Conservation (phyloP, 1,284 basidiomycete species). For the Trichosporon inkin region DNA sequence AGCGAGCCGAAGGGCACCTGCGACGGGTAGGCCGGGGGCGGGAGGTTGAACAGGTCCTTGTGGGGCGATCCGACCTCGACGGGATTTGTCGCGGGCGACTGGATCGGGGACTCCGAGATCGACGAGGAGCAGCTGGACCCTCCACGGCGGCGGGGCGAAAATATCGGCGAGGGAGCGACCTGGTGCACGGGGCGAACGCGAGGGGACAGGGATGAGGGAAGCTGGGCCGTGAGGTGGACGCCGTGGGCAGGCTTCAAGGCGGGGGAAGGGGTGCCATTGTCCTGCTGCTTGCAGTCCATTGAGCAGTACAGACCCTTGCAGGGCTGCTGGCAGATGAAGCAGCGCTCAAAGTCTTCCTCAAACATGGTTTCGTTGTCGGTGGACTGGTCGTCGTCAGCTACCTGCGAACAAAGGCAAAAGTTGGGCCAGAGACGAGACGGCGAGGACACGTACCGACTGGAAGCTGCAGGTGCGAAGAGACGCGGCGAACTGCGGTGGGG, state of each 20-base stretch:
- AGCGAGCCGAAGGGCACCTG: conserved; percentile 20
- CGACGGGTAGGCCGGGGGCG: conserved; percentile 42
- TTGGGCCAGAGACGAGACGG: too few relatives aligned
- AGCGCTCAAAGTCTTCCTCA: conserved; percentile 46
- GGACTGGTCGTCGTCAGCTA: neutral
- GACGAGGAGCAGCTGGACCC: conserved; percentile 34
- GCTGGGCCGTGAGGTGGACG: conserved; percentile 38
- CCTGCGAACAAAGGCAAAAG: neutral
- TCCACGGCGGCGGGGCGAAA: conserved; percentile 25
- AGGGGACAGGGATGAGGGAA: conserved; percentile 38
- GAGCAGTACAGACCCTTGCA: conserved; percentile 49
- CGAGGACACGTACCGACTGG: neutral
- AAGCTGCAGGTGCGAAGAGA: neutral
- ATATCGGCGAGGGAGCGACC: conserved; percentile 36
- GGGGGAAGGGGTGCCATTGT: conserved; percentile 37
- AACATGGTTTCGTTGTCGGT: conserved; percentile 35
- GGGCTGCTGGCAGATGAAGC: conserved; percentile 45
- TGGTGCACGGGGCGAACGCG: conserved; percentile 31
- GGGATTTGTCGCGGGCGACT: conserved; percentile 42
- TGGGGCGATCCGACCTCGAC: conserved; percentile 39
- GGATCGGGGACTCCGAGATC: conserved; percentile 40
- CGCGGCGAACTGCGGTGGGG: conserved; percentile 4
- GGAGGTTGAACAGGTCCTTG: conserved; percentile 43
- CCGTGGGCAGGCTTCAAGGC: conserved; percentile 21
- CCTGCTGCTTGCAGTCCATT: conserved; percentile 38